Base-by-base conservation (phyloP, 1,139 yeast genomes). In the Zygoascus sp. region DNA sequence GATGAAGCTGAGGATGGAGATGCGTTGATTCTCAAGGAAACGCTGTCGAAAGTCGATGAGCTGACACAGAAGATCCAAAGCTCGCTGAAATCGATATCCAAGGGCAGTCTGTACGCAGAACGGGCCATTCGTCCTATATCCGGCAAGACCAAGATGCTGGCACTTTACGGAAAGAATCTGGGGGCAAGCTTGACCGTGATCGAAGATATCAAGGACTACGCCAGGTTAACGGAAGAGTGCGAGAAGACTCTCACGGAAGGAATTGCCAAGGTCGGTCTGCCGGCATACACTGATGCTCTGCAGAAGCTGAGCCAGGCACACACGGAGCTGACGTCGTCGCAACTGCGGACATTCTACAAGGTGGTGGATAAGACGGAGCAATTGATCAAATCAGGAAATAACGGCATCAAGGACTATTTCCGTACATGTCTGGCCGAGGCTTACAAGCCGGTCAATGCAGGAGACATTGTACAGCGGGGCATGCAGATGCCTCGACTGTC, bases 21-120 rank as follows among this genome's bases (percentile, higher is more conserved):
- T 57, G 81, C 87, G 42, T 81, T 88, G 2, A 89, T 89, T 8
- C 72, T 89, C 37, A 85, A 85, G 49, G 94, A 85, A 59, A 83
- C 85, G 48, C 70, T 89, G 30, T 65, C 73, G 44, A 75, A 77
- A 49, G 78, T 89, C 5, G 75, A 76, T 40, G 74, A 73, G 16
- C 65, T 88, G 34, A 77, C 89, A 22, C 64, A 67, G 3, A 69
- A 76, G 43, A 80, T 89, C 47, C 72, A 79, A 15, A 64, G 69
- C 32, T 79, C 88, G 1, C 67, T 89, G 32, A 67, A 65, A 40
- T 72, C 69, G 42, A 76, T 89, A 40, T 75, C 86, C 2, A 64
- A 64, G 27, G 78, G 79, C 44, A 77, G 95, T 3, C 66, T 74
- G 36, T 75, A 76, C 32, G 87, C 95, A 0, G 80, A 83, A 53